These are phyloP conservation scores for Vaccinium corymbosum DNA, from an alignment of 148 eudicot genomes.

Conservation along the genomic window DNA sequence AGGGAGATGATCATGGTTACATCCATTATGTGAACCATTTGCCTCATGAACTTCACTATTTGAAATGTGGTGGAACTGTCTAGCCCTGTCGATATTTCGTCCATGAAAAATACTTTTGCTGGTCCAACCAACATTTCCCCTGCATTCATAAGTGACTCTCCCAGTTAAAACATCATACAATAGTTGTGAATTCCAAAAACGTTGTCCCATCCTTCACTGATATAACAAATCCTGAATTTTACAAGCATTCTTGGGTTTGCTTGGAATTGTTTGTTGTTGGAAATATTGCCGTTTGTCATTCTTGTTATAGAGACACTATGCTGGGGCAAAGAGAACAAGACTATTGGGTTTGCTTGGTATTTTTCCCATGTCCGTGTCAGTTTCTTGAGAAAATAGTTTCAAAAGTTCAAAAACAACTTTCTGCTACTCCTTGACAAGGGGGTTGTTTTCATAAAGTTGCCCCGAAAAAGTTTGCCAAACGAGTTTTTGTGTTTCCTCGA, in stretches of 20 bases:
- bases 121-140: conserved; percentile 45
- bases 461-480: neutral
- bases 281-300: too few relatives aligned
- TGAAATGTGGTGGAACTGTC: conserved; percentile 42
- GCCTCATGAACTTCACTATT: conserved; percentile 34
- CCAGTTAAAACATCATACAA: neutral
- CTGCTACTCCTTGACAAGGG: neutral
- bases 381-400: neutral
- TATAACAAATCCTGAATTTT: neutral
- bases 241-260: neutral
- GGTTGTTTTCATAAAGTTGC: neutral
- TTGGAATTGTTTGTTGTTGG: too few relatives aligned
- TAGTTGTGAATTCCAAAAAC: neutral
- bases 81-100: conserved; percentile 38
- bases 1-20: conserved; percentile 39
- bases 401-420: neutral
- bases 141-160: neutral
- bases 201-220: neutral
- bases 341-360: neutral
- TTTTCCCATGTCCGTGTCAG: neutral
- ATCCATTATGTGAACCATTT: conserved; percentile 35
- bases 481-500: neutral
- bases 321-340: neutral
- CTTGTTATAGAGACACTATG: neutral
- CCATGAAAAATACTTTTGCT: conserved; percentile 39